Evolutionary conservation across 495 filamentous ascomycete genomes (phyloP).

Genomic region (Xylaria palmicola): DNA sequence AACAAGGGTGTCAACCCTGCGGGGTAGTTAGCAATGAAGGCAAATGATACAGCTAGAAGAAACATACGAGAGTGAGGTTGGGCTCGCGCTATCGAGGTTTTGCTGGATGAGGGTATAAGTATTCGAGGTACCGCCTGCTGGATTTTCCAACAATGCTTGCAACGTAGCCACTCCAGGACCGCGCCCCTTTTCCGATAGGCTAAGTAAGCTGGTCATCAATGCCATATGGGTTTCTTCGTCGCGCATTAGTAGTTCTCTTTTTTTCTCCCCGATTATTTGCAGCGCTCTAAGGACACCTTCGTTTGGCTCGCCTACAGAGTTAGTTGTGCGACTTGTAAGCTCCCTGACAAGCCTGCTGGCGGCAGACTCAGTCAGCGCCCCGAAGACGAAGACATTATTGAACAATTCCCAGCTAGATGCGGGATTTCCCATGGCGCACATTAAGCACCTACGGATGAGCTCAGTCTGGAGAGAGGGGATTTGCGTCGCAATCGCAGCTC

Average conservation of each 20-base stretch:
- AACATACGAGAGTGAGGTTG: conserved; percentile 43
- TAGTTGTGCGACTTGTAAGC: conserved; percentile 22
- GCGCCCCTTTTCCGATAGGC: conserved; percentile 42
- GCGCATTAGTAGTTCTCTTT: conserved; percentile 32
- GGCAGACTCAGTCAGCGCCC: conserved; percentile 28
- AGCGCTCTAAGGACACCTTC: conserved; percentile 35
- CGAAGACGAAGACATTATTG: conserved; percentile 38
- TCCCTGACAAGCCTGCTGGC: conserved; percentile 26
- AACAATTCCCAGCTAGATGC: conserved; percentile 36
- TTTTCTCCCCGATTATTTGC: conserved; percentile 38
- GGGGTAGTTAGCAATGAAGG: conserved; percentile 15
- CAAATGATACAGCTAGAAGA: not conserved
- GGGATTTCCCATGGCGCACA: conserved; percentile 26
- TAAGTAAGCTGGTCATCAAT: conserved; percentile 44
- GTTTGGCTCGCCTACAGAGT: conserved; percentile 22
- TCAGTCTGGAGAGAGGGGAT: conserved; percentile 39
- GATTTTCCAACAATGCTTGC: conserved; percentile 33
- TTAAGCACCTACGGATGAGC: conserved; percentile 35
- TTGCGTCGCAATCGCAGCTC: conserved; percentile 26
- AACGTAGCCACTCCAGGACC: conserved; percentile 31
- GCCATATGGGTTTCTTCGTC: conserved; percentile 37
- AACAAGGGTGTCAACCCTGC: conserved; percentile 45
- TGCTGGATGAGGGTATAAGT: conserved; percentile 39
- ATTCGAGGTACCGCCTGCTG: conserved; percentile 29
- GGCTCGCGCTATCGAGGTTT: conserved; percentile 40